Evolutionary conservation across 805 yeast species (phyloP).

Genomic region (Candida coquimbonensis): DNA sequence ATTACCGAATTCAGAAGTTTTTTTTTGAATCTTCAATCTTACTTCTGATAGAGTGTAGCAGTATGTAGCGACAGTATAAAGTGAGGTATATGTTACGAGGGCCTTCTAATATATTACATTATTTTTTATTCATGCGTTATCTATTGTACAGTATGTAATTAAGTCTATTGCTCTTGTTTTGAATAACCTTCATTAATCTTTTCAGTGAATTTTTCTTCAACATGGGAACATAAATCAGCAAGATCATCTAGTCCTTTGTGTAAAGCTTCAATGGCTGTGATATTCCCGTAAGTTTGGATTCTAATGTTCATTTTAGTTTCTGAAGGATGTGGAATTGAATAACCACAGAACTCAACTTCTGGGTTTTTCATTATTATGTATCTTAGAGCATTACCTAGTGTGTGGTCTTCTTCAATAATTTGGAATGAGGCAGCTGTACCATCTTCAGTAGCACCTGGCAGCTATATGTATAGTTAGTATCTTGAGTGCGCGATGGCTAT

Average conservation of each 20-base stretch:
- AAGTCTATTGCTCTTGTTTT: conserved; percentile 39
- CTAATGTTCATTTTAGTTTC: conserved; percentile 84
- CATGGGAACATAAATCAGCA: conserved; percentile 71
- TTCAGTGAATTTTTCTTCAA: conserved; percentile 73
- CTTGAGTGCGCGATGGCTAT: too few species aligned
- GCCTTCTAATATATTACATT: too few species aligned
- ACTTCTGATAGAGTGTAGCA: too few species aligned
- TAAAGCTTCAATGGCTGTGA: conserved; percentile 87
- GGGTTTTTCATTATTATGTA: conserved; percentile 96
- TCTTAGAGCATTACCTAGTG: conserved; percentile 89
- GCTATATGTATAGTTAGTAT: conserved; percentile 14
- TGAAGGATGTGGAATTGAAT: conserved; percentile 97
- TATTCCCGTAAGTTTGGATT: conserved; percentile 83
- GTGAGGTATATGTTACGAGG: neutral
- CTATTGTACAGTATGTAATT: conserved; percentile 1
- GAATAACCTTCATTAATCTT: conserved; percentile 51
- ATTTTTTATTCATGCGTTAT: neutral
- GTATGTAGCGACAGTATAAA: too few species aligned
- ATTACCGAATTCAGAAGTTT: neutral
- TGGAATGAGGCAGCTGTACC: conserved; percentile 95
- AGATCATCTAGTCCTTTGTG: conserved; percentile 87
- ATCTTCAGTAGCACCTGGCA: conserved; percentile 88
- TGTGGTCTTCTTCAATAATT: conserved; percentile 90
- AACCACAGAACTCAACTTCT: conserved; percentile 96
- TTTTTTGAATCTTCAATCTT: too few species aligned